Base-by-base conservation (phyloP, 305 asterid species). In the Rubia peregrina region DNA sequence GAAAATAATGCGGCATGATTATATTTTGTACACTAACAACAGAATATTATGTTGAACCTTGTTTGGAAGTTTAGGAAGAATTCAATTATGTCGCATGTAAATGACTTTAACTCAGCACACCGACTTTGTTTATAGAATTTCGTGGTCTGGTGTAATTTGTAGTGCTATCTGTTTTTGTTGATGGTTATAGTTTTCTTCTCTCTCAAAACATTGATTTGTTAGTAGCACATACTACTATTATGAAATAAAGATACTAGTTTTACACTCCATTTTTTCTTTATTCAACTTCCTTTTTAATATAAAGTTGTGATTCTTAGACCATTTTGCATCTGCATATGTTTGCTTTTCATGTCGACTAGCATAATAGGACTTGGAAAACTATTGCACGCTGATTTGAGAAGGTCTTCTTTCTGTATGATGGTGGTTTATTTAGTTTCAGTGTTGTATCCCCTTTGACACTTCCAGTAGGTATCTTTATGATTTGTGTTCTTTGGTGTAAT, bases 261-360 rank as follows among this genome's bases (percentile, higher is more conserved):
- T 48, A 41, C 38, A 5, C 19, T 1, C 7, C 48, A 46, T 13
- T 66, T 9, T 46, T 66, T 30, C 4, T 66, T 1, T 48, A 4
- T 67, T 24, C n/a, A 7, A 30, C 38, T 5, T 5, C 46, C 2
- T 61, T 12, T 3, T 21, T 24, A 33, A 21, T 16, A 14, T 65
- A 36, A 41, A 65, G 59, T 68, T 68, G 71, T 62, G 36, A 68
- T 4, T 51, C 24, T 22, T 44, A 30, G 61, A 49, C n/a, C 33
- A 4, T 8, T 48, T 40, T 46, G 60, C 69, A 46, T 49, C 14
- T 7, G 19, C 16, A 6, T 38, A n/a, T 64, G 16, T 64, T 64
- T 41, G 26, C 48, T 14, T 17, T 33, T 63, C 33, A 65, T 19
- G 55, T 19, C 33, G 24, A 65, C 36, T 14, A 12, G 19, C 38